Evolutionary conservation across 192 early-diverging fungal genomes (phyloP).

Genomic region (Backusella tarrabulga): DNA sequence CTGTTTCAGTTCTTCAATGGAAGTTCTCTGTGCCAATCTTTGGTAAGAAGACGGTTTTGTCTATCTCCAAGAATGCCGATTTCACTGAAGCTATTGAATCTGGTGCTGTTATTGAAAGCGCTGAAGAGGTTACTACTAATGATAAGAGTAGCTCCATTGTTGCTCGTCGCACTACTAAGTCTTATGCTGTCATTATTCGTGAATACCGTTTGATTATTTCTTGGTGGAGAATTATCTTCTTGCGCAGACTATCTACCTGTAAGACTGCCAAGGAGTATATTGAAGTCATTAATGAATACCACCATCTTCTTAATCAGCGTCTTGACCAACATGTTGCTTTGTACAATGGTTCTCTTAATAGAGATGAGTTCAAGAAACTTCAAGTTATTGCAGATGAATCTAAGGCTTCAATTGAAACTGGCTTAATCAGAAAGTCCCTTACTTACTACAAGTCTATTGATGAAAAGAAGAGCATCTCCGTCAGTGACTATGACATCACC

Average conservation of each 20-base stretch:
- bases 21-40: conserved; percentile 22
- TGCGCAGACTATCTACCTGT: conserved; percentile 9
- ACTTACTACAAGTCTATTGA: neutral
- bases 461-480: neutral
- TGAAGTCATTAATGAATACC: conserved; percentile 13
- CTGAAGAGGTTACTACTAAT: neutral
- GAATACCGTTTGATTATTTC: conserved; percentile 7
- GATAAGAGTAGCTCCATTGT: neutral
- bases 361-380: neutral
- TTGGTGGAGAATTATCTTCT: conserved; percentile 14
- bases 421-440: neutral
- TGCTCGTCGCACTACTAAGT: neutral
- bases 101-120: conserved; percentile 10
- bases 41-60: conserved; percentile 9
- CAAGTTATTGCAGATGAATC: neutral
- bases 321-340: conserved; percentile 1
- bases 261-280: conserved; percentile 11
- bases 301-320: conserved; percentile 2
- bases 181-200: neutral
- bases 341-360: neutral
- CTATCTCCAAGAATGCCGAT: neutral
- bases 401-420: neutral
- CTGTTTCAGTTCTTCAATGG: conserved; percentile 11
- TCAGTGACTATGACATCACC: neutral
- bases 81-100: conserved; percentile 8